Conservation (phyloP, 768 basidiomycete genomes). For the Tricholoma matsutake region DNA sequence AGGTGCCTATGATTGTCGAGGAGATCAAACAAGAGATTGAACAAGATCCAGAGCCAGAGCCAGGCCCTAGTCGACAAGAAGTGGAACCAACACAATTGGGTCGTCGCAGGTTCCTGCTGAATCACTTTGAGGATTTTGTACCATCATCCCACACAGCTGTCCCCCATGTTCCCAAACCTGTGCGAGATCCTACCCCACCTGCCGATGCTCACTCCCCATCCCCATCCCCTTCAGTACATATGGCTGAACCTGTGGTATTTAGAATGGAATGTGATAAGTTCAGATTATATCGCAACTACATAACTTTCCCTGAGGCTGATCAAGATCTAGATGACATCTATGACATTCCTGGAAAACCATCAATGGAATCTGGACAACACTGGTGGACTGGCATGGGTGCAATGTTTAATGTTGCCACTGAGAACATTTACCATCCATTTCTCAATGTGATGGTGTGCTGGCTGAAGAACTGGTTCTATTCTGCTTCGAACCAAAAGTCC, state of each 20-base stretch:
- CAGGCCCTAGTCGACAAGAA: neutral
- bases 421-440: neutral
- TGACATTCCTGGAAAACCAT: constrained; percentile 4
- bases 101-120: neutral
- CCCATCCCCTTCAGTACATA: constrained; percentile 1
- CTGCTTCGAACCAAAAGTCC: neutral
- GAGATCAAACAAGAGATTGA: neutral
- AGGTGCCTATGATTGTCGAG: neutral
- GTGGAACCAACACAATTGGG: neutral
- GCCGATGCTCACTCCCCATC: neutral
- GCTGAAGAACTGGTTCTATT: neutral
- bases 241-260: constrained; percentile 1
- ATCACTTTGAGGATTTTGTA: neutral
- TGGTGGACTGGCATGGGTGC: neutral
- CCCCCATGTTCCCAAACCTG: constrained; percentile 1
- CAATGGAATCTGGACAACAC: neutral
- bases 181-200: neutral
- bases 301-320: constrained; percentile 13
- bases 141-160: constrained; percentile 2
- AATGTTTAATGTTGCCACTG: neutral
- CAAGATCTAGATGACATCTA: constrained; percentile 14
- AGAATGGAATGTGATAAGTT: constrained; percentile 17
- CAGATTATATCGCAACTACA: constrained; percentile 21
- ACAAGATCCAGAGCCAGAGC: neutral
- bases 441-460: neutral